Evolutionary conservation across 2,329 filamentous ascomycete genomes (phyloP), one percentile per base, ranked within the genome.

Genomic region (Claviceps lovelessii): DNA sequence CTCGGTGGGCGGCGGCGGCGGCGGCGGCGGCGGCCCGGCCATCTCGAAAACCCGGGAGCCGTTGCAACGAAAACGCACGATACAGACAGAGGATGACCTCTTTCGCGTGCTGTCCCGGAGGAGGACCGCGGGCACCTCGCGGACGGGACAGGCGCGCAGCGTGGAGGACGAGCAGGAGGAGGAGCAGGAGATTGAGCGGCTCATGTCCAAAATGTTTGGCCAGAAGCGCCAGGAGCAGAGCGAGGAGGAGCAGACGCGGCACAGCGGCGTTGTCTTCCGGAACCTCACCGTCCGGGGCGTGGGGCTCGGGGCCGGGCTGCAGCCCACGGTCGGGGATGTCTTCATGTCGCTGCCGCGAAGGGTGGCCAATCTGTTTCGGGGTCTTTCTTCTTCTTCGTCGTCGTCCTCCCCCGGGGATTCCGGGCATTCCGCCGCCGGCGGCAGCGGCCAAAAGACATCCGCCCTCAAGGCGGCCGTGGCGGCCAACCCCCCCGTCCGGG

Each of bases 191-290:
- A 77, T 84, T 37, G 74, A 83, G 52, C 71, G 73, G 11, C 68
- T 87, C 44, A 81, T 88, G 72, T 86, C 83, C 0, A 79, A 79
- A 3, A 85, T 88, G 76, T 88, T 88, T 61, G 85, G 85, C 6
- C 70, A 74, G 39, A 77, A 78, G 23, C 75, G 85, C 6, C 82
- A 84, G 59, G 75, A 77, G 48, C 72, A 79, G n/a, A 85, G 81
- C 0, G 79, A 86, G 57, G 83, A 85, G 58, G 84, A 86, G 60
- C 80, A 85, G 63, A 85, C 82, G 0, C 72, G 84, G 28, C 84
- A 88, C 63, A 74, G 79, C 31, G 85, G 85, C 39, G 80, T 89
- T 13, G 70, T 87, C 5, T 89, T 86, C 72, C 83, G 83, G 50
- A 73, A 84, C 53, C 69, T 89, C 33, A 87, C 81, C 0, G 85